Conservation (phyloP, 768 basidiomycete genomes). For the Strobilomyces echinocephalus region DNA sequence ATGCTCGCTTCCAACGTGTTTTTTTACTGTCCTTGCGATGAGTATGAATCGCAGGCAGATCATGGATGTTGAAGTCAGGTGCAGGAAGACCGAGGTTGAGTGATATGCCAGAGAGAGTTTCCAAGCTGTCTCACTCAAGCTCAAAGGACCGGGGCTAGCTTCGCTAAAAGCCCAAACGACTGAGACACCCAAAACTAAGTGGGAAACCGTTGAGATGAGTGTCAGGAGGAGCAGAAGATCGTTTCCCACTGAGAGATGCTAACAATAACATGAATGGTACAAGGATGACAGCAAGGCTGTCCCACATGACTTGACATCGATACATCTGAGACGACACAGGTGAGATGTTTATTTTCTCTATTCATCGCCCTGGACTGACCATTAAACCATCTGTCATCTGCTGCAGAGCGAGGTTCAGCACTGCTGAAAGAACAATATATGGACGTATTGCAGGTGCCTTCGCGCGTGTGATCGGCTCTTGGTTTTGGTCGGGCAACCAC, state of each 20-base stretch:
- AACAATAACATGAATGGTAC: constrained; percentile 15
- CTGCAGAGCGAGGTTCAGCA: neutral
- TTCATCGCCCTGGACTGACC: neutral
- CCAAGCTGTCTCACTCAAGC: neutral
- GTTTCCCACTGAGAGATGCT: constrained; percentile 8
- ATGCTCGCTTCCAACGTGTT: neutral
- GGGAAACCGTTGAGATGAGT: neutral
- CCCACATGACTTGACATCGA: constrained; percentile 35
- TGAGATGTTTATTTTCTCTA: neutral
- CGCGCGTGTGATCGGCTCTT: no score
- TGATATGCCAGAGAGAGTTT: neutral
- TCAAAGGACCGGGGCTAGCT: neutral
- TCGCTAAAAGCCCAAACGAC: neutral
- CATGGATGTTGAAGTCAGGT: neutral
- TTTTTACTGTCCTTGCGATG: neutral
- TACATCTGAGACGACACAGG: constrained; percentile 26
- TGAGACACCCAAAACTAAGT: constrained; percentile 5
- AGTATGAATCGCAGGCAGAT: neutral
- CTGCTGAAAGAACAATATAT: neutral
- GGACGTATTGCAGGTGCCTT: no score
- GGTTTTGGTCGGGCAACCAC: no score
- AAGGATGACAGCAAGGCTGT: neutral
- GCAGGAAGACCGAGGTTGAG: constrained; percentile 1
- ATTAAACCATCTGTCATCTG: neutral
- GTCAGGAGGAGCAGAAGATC: neutral